Percentiles rank a stretch among this genome's conserved stretches.
phyloP scores from a whole-genome alignment of 2,329 filamentous ascomycete species.

The Curvularia lunata region DNA sequence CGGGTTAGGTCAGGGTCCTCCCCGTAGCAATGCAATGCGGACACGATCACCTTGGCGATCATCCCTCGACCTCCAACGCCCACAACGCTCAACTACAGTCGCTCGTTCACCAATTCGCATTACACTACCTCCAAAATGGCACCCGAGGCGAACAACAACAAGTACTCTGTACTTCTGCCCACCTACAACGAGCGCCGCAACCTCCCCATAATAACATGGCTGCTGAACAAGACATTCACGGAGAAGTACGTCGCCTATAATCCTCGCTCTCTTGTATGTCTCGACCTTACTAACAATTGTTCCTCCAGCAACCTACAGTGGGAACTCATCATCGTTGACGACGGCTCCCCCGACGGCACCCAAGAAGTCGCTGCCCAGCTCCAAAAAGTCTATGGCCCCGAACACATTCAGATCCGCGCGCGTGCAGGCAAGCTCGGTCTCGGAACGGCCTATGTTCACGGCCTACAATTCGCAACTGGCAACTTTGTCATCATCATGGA shows the following conservation, averaged over 20 bases:
- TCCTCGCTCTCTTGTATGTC: constrained; percentile 3
- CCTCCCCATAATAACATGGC: constrained; percentile 92
- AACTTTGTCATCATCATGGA: constrained; percentile 99
- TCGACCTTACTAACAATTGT: not conserved
- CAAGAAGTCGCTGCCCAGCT: constrained; percentile 90
- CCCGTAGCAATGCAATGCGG: constrained; percentile 18
- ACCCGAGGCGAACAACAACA: constrained; percentile 62
- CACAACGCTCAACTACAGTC: constrained; percentile 32
- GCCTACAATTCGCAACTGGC: constrained; percentile 84
- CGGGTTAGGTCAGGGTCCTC: constrained; percentile 27
- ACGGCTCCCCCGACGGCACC: constrained; percentile 95
- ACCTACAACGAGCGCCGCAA: constrained; percentile 99
- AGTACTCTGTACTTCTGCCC: constrained; percentile 96
- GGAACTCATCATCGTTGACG: constrained; percentile 98
- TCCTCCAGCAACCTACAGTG: constrained; percentile 80
- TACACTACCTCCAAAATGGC: constrained; percentile 35
- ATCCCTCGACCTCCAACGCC: constrained; percentile 18
- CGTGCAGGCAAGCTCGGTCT: constrained; percentile 96
- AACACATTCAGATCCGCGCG: constrained; percentile 81
- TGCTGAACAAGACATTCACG: constrained; percentile 90
- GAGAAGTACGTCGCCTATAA: constrained; percentile 69
- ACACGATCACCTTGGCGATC: constrained; percentile 36
- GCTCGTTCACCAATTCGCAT: constrained; percentile 35
- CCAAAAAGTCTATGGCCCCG: constrained; percentile 76
- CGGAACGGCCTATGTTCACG: constrained; percentile 94